Percentiles rank a stretch among this genome's conserved stretches.
Evolutionary conservation across 176 grass and related monocot genomes (phyloP).

Genomic region (Carex cristatella): DNA sequence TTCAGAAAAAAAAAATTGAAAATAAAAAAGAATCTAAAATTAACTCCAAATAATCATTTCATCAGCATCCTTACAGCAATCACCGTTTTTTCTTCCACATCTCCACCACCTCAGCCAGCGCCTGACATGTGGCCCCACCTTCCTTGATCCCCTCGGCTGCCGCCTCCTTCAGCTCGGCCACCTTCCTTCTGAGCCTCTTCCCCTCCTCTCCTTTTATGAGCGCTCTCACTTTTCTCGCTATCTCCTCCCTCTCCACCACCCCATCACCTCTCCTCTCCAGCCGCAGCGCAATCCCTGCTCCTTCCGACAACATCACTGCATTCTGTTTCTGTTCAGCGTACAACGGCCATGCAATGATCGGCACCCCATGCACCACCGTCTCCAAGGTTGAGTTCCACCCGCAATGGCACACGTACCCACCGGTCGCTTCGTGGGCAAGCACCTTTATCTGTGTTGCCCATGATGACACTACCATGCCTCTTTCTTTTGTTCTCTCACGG

Average conservation of each 20-base stretch:
- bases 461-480: slow-evolving; percentile 9
- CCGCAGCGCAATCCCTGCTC: slow-evolving; percentile 12
- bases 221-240: slow-evolving; percentile 18
- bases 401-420: slow-evolving; percentile 51
- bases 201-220: slow-evolving; percentile 43
- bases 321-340: slow-evolving; percentile 63
- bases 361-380: slow-evolving; percentile 27
- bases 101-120: slow-evolving; percentile 1
- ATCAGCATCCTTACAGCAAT: background rate
- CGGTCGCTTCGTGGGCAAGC: slow-evolving; percentile 13
- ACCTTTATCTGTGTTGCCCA: slow-evolving; percentile 39
- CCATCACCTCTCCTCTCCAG: background rate
- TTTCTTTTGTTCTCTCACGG: slow-evolving; percentile 10
- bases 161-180: slow-evolving; percentile 12
- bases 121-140: slow-evolving; percentile 11
- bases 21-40: background rate
- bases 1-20: too few relatives aligned
- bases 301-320: slow-evolving; percentile 33
- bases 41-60: background rate
- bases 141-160: slow-evolving; percentile 13
- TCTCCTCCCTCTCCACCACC: slow-evolving; percentile 31
- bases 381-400: slow-evolving; percentile 61
- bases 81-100: slow-evolving; percentile 13
- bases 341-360: slow-evolving; percentile 56
- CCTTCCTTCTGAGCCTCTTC: background rate